Percentiles rank a stretch among this genome's conserved stretches.
These are phyloP conservation scores for Venturia carpophila DNA, from an alignment of 2,329 filamentous ascomycete genomes.

Conservation along the genomic window DNA sequence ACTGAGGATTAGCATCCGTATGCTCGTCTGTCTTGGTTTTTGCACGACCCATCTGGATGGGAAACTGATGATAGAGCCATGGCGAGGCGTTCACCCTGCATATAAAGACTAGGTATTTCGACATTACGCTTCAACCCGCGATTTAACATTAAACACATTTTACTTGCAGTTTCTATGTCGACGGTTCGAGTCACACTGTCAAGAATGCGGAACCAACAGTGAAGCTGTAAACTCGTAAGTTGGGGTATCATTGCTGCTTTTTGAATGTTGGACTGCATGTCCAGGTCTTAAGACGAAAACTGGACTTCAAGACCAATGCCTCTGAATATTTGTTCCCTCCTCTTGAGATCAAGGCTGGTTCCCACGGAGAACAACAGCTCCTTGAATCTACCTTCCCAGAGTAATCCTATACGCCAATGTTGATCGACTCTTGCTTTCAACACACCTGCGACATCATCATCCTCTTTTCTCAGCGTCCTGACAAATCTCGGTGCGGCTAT, in stretches of 20 bases:
- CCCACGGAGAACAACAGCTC: slow-evolving; percentile 88
- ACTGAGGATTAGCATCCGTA: background rate
- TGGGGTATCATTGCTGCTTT: slow-evolving; percentile 5
- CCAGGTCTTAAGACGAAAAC: slow-evolving; percentile 57
- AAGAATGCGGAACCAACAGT: background rate
- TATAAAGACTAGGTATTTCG: background rate
- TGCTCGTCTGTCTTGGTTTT: background rate
- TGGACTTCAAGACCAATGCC: slow-evolving; percentile 72
- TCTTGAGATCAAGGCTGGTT: slow-evolving; percentile 72
- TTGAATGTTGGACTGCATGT: background rate
- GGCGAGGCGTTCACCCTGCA: background rate
- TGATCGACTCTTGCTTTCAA: slow-evolving; percentile 87
- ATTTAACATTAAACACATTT: background rate
- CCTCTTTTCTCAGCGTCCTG: slow-evolving; percentile 29
- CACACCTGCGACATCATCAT: slow-evolving; percentile 71
- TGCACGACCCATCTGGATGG: background rate
- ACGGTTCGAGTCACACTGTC: background rate
- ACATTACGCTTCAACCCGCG: background rate
- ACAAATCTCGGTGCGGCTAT: background rate
- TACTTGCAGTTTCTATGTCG: background rate
- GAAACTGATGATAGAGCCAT: background rate
- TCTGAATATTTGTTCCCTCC: slow-evolving; percentile 67
- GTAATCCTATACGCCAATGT: slow-evolving; percentile 71
- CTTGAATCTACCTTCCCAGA: slow-evolving; percentile 92
- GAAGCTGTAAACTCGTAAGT: background rate